A percentile compares a stretch with the other conserved stretches of the same genome.
Conservation (phyloP, 2,329 filamentous ascomycete genomes). For the Coleophoma eucalyptorum region DNA sequence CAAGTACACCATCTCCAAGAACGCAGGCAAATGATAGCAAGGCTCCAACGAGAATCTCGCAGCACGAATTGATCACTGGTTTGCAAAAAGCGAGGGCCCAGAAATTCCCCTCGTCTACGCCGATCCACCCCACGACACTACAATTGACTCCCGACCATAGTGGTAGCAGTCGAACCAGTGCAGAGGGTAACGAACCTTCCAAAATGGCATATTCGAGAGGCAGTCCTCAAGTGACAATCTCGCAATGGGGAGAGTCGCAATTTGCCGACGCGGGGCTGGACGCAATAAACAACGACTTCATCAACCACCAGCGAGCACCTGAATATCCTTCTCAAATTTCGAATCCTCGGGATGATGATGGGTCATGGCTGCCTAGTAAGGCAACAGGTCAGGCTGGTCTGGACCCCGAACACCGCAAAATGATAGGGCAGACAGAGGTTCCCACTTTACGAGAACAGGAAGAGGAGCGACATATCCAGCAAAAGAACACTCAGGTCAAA, state of each 20-base stretch:
- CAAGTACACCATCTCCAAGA: conserved; percentile 21
- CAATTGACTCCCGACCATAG: conserved; percentile 28
- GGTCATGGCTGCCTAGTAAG: conserved; percentile 19
- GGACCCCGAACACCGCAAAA: conserved; percentile 22
- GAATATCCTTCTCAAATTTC: not conserved
- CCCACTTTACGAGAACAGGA: conserved; percentile 27
- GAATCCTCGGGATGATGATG: conserved; percentile 19
- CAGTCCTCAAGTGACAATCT: conserved; percentile 19
- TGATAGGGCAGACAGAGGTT: conserved; percentile 15
- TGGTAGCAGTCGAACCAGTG: conserved; percentile 26
- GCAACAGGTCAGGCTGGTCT: conserved; percentile 21
- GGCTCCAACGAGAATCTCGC: conserved; percentile 11
- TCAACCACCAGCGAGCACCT: too few relatives aligned
- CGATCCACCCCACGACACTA: conserved; percentile 10
- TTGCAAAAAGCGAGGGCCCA: conserved; percentile 14
- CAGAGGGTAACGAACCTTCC: conserved; percentile 20
- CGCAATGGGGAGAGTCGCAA: conserved; percentile 17
- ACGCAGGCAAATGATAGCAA: conserved; percentile 14
- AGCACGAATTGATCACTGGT: conserved; percentile 17
- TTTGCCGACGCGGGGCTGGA: not conserved
- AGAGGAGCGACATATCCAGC: conserved; percentile 18
- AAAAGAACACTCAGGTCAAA: conserved; percentile 27
- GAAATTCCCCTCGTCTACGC: conserved; percentile 7
- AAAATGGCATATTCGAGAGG: conserved; percentile 15
- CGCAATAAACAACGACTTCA: too few relatives aligned